Conservation (phyloP, 2,329 filamentous ascomycete genomes). For the Cercospora sp. region DNA sequence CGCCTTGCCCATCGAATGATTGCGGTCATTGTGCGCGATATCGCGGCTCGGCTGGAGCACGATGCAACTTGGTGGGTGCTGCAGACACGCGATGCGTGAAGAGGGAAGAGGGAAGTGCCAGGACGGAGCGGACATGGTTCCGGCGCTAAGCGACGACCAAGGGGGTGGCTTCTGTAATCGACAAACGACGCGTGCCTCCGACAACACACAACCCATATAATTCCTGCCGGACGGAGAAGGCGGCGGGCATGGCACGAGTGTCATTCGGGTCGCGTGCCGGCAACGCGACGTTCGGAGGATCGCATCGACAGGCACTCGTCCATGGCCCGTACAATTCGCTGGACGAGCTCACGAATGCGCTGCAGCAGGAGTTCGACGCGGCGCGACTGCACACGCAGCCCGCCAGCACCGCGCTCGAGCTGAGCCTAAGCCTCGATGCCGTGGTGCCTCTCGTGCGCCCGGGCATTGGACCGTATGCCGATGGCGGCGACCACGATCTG, state of each 20-base stretch:
- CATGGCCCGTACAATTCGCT: slow-evolving; percentile 28
- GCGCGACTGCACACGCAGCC: slow-evolving; percentile 20
- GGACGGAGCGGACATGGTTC: neutral
- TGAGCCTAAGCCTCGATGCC: slow-evolving; percentile 28
- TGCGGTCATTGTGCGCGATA: neutral
- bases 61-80: neutral
- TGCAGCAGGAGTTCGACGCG: slow-evolving; percentile 25
- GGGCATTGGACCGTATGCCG: slow-evolving; percentile 34
- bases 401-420: slow-evolving; percentile 30
- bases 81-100: neutral
- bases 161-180: neutral
- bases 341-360: slow-evolving; percentile 26
- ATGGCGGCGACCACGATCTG: slow-evolving; percentile 34
- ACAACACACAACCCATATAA: neutral
- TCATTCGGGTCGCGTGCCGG: slow-evolving; percentile 34
- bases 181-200: neutral
- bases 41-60: neutral
- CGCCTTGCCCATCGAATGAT: neutral
- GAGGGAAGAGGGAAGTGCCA: neutral
- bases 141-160: neutral
- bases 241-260: slow-evolving; percentile 24
- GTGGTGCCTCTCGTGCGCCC: slow-evolving; percentile 32
- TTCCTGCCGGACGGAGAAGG: neutral
- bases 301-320: slow-evolving; percentile 13
- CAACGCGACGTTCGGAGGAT: slow-evolving; percentile 11